Conservation (phyloP, 768 basidiomycete genomes). For the Hydnomerulius pinastri region DNA sequence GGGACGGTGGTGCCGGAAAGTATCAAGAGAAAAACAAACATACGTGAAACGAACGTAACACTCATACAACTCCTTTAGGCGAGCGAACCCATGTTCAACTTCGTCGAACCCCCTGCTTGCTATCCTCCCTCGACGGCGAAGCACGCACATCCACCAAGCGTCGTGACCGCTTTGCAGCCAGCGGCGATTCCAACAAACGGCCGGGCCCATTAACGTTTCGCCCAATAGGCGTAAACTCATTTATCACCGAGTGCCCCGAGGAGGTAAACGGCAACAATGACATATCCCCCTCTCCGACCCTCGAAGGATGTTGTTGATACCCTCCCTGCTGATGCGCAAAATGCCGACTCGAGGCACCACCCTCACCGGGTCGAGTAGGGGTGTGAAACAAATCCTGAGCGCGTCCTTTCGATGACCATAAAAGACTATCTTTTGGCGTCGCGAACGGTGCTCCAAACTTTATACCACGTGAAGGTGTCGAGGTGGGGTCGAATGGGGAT, state of each 20-base stretch:
- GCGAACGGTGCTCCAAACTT: conserved; percentile 57
- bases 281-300: conserved; percentile 25
- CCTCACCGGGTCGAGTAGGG: conserved; percentile 42
- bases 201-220: conserved; percentile 30
- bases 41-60: no score
- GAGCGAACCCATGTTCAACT: background rate
- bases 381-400: conserved; percentile 53
- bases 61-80: no score
- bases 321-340: conserved; percentile 9
- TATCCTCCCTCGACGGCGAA: conserved; percentile 7
- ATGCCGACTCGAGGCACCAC: conserved; percentile 14
- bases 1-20: no score
- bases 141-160: conserved; percentile 12
- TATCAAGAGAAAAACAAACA: no score
- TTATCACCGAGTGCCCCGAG: conserved; percentile 14
- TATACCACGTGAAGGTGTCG: conserved; percentile 80
- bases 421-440: conserved; percentile 61
- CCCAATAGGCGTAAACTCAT: conserved; percentile 59
- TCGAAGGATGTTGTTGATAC: conserved; percentile 11
- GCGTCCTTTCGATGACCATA: conserved; percentile 37
- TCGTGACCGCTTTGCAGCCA: conserved; percentile 28
- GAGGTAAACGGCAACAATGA: conserved; percentile 18
- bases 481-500: conserved; percentile 72
- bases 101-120: no score
- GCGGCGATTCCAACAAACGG: conserved; percentile 30